Evolutionary conservation across 2,329 filamentous ascomycete species (phyloP).

Genomic region (Microcera coccophila): DNA sequence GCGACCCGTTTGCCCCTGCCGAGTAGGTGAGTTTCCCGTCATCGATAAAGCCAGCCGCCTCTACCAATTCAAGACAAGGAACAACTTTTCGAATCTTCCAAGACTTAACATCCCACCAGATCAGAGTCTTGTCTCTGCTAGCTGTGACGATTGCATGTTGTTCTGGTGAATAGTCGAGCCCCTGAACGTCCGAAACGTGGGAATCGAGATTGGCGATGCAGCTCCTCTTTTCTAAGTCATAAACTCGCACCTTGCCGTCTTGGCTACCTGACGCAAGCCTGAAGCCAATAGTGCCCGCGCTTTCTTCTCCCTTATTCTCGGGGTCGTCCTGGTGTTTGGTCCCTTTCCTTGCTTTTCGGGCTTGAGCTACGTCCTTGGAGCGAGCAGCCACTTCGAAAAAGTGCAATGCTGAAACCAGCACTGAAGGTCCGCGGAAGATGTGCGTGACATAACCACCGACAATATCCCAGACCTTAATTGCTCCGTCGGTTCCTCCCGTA

Average conservation of each 20-base stretch:
- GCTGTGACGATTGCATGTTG: constrained; percentile 77
- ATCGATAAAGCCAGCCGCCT: constrained; percentile 75
- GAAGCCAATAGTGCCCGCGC: constrained; percentile 55
- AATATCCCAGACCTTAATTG: constrained; percentile 97
- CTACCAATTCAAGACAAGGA: constrained; percentile 79
- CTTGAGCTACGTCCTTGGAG: constrained; percentile 26
- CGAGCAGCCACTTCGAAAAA: constrained; percentile 75
- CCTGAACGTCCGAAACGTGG: constrained; percentile 91
- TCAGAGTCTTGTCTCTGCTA: constrained; percentile 88
- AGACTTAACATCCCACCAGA: constrained; percentile 80
- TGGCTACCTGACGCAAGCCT: constrained; percentile 87
- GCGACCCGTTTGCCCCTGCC: constrained; percentile 75
- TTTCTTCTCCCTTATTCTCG: constrained; percentile 39
- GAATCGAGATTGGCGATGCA: constrained; percentile 77
- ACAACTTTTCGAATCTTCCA: constrained; percentile 82
- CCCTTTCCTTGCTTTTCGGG: constrained; percentile 35
- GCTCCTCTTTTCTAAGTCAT: constrained; percentile 82
- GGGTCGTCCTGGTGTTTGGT: constrained; percentile 31
- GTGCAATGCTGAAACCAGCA: constrained; percentile 82
- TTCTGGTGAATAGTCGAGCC: constrained; percentile 72
- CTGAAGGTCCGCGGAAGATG: constrained; percentile 89
- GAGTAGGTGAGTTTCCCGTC: constrained; percentile 72
- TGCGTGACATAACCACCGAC: constrained; percentile 86
- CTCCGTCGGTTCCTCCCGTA: constrained; percentile 87
- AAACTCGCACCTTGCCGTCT: constrained; percentile 87